Base-by-base conservation (phyloP, 352 stramenopile genomes). In the Phytophthora pluvialis region DNA sequence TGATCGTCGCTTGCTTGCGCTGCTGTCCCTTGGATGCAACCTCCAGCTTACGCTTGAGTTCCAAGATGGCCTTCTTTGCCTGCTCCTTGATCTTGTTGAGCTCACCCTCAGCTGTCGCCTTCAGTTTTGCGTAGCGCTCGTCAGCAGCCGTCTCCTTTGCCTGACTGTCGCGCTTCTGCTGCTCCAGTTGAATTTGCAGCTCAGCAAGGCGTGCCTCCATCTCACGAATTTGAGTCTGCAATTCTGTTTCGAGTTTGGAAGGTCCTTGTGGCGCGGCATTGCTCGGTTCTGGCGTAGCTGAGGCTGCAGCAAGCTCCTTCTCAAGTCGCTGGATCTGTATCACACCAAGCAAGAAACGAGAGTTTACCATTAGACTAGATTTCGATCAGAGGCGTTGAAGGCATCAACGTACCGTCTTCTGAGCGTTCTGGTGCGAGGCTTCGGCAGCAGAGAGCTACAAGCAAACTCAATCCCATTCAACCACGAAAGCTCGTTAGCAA, bases 31-130 rank as follows among this genome's bases (percentile, higher is more conserved):
- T 90, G 5, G 74, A 80, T 0, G 72, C 83, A 16, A 62, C 32
- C 29, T 96, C 83, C 15, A 96, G 72, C 32, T 86, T 88, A 40
- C 87, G 85, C 40, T 93, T 93, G 8, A 95, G 74, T 15, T 95
- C 86, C 48, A 94, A 51, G 45, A 96, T 95, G 39, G 88, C 86
- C 61, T 91, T 90, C 64, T 96, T 96, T 2, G 88, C 88, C 32
- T 96, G 88, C 52, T 96, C 83, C 53, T 96, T 95, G 52, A 94
- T 93, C 47, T 94, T 96, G 33, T 65, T 70, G 18, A 95, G 75
- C 47, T 96, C 88, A 0, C 47, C 66, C 49, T 96, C 88, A 0
- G 86, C 86, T 4, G 81, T 90, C 4, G 76, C 61, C 63, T 96
- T 94, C 4, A 96, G 72, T 50, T 94, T 94, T 21, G 83, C 64